These are phyloP conservation scores for Saccharomyces hybrid DNA, from an alignment of 1,139 yeast species.

Conservation along the genomic window DNA sequence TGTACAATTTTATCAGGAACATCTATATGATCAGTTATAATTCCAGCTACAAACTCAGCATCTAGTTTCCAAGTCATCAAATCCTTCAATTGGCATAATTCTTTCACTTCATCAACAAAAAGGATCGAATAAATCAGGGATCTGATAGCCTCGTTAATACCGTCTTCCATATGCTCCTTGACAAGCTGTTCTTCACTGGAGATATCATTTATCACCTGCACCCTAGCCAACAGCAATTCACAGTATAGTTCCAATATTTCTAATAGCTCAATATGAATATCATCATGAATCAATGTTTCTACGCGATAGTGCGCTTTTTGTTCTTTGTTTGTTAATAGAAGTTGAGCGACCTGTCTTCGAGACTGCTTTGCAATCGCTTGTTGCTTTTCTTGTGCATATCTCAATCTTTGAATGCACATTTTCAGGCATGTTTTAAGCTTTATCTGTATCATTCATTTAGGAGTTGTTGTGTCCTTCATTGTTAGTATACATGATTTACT, in stretches of 20 bases:
- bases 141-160: conserved; percentile 58
- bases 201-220: conserved; percentile 40
- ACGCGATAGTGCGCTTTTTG: conserved; percentile 80
- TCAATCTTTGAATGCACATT: conserved; percentile 74
- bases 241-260: conserved; percentile 80
- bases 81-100: conserved; percentile 55
- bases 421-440: conserved; percentile 64
- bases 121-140: conserved; percentile 65
- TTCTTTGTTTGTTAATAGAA: conserved; percentile 64
- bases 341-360: conserved; percentile 64
- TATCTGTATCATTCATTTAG: conserved; percentile 13
- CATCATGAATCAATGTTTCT: conserved; percentile 80
- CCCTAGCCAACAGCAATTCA: conserved; percentile 72
- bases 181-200: conserved; percentile 30
- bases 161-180: conserved; percentile 28
- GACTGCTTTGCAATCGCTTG: conserved; percentile 76
- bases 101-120: conserved; percentile 65
- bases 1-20: conserved; percentile 60
- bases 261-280: conserved; percentile 70
- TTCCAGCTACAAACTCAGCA: conserved; percentile 49
- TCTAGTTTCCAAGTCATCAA: conserved; percentile 60
- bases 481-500: not conserved
- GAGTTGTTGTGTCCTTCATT: not conserved
- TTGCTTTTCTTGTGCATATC: conserved; percentile 76
- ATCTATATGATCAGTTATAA: conserved; percentile 50